Evolutionary conservation across 371 early-diverging fungal genomes (phyloP).

Genomic region (Rhizopus sp.): DNA sequence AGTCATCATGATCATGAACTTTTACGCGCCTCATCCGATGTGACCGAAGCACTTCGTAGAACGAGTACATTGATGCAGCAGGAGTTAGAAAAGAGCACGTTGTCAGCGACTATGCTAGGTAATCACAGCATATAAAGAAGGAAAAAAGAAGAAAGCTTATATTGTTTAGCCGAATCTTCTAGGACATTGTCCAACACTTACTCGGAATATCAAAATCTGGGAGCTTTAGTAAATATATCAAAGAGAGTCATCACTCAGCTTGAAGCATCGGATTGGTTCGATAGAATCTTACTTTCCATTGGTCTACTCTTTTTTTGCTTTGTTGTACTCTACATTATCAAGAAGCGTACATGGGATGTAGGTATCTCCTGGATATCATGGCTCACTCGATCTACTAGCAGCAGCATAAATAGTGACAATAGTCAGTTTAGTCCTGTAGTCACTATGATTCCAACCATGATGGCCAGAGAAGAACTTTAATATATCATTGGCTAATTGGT

Average conservation of each 20-base stretch:
- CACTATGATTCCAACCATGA: no score
- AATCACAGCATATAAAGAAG: slow-evolving; percentile 8
- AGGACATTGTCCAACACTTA: slow-evolving; percentile 55
- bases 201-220: slow-evolving; percentile 64
- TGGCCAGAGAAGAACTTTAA: no score
- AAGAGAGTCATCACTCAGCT: slow-evolving; percentile 67
- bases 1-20: slow-evolving; percentile 47
- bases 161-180: slow-evolving; percentile 63
- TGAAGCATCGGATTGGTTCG: slow-evolving; percentile 74
- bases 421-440: no score
- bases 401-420: no score
- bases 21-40: slow-evolving; percentile 55
- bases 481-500: no score
- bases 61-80: slow-evolving; percentile 73
- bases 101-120: slow-evolving; percentile 69
- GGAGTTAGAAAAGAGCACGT: slow-evolving; percentile 73
- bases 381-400: slow-evolving; percentile 21
- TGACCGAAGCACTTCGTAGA: slow-evolving; percentile 66
- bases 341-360: slow-evolving; percentile 69
- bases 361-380: slow-evolving; percentile 59
- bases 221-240: slow-evolving; percentile 61
- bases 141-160: neutral
- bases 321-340: slow-evolving; percentile 68
- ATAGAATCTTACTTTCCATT: slow-evolving; percentile 64
- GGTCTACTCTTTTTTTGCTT: slow-evolving; percentile 63